phyloP scores from a whole-genome alignment of 257 asterid species.

The Phtheirospermum japonicum region DNA sequence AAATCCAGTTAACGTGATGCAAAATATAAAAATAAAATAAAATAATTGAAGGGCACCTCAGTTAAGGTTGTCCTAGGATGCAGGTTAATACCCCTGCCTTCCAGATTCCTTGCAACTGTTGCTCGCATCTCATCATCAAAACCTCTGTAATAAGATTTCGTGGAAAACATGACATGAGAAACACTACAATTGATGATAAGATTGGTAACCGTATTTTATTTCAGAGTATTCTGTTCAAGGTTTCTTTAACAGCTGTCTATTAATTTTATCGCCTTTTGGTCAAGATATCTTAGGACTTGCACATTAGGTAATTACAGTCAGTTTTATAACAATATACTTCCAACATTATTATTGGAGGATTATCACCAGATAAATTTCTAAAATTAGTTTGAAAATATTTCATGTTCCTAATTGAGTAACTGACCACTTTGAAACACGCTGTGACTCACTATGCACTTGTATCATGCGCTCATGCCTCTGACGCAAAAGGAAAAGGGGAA shows the following conservation, averaged over 20 bases:
- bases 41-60: slow-evolving; percentile 53
- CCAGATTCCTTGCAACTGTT: slow-evolving; percentile 82
- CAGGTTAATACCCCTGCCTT: slow-evolving; percentile 90
- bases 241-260: slow-evolving; percentile 8
- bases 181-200: not conserved
- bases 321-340: not conserved
- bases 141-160: slow-evolving; percentile 57
- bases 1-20: not conserved
- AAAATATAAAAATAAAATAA: no score
- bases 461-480: no score
- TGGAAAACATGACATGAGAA: slow-evolving; percentile 12
- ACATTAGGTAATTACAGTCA: slow-evolving; percentile 3
- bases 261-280: not conserved
- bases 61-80: slow-evolving; percentile 74
- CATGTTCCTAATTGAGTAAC: not conserved
- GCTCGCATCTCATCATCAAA: slow-evolving; percentile 97
- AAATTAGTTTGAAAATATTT: slow-evolving; percentile 6
- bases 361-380: not conserved
- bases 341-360: not conserved
- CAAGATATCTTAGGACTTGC: slow-evolving; percentile 2
- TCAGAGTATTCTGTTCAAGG: not conserved
- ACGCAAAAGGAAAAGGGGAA: no score
- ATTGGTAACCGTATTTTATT: not conserved
- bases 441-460: no score
- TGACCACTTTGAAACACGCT: no score